Conservation (phyloP, 352 stramenopile genomes). For the Phytophthora pistaciae region DNA sequence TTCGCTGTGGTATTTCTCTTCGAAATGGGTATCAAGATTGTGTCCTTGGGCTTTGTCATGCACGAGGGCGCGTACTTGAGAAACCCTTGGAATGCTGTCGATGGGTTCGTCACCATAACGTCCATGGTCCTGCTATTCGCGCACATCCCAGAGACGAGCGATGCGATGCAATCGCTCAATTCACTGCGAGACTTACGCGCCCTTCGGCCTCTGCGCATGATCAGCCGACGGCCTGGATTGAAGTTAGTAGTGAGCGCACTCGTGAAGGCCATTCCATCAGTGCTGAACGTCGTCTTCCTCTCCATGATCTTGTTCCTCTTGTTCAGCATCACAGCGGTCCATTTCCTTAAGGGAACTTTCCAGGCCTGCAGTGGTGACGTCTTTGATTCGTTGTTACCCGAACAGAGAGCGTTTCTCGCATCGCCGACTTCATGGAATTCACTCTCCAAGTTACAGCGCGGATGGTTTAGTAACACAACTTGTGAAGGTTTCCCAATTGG, state of each 20-base stretch:
- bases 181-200: slow-evolving; percentile 84
- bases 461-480: slow-evolving; percentile 52
- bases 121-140: slow-evolving; percentile 68
- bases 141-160: slow-evolving; percentile 34
- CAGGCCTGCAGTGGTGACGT: slow-evolving; percentile 70
- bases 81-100: slow-evolving; percentile 88
- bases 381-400: slow-evolving; percentile 44
- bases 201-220: slow-evolving; percentile 89
- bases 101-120: slow-evolving; percentile 83
- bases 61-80: slow-evolving; percentile 80
- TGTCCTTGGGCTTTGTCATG: slow-evolving; percentile 73
- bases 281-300: slow-evolving; percentile 89
- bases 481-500: slow-evolving; percentile 45
- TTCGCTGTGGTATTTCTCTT: slow-evolving; percentile 80
- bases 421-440: slow-evolving; percentile 45
- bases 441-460: slow-evolving; percentile 34
- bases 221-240: slow-evolving; percentile 80
- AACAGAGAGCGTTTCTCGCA: slow-evolving; percentile 50
- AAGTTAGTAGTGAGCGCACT: slow-evolving; percentile 91
- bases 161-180: slow-evolving; percentile 65
- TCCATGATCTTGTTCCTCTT: slow-evolving; percentile 93
- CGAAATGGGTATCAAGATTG: slow-evolving; percentile 90
- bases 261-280: slow-evolving; percentile 82
- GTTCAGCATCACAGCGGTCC: slow-evolving; percentile 94
- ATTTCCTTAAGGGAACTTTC: slow-evolving; percentile 93